Evolutionary conservation across 768 basidiomycete genomes (phyloP).

Genomic region (Kwoniella europaea): DNA sequence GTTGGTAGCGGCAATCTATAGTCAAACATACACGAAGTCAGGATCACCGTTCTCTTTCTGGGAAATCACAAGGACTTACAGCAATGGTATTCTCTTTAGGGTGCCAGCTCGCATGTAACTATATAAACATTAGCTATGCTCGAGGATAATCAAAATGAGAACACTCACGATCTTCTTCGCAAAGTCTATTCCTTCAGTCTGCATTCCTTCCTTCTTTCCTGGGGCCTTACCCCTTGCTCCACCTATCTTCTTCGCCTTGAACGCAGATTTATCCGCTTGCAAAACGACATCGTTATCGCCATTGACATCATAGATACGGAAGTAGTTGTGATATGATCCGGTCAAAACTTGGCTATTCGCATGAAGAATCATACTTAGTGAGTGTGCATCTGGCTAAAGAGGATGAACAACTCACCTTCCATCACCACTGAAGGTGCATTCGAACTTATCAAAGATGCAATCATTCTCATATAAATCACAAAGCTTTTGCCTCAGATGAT

Average conservation of each 20-base stretch:
- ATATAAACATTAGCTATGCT: slow-evolving; percentile 60
- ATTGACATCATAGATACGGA: slow-evolving; percentile 93
- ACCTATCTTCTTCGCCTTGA: slow-evolving; percentile 99
- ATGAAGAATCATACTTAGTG: too few relatives aligned
- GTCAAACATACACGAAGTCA: slow-evolving; percentile 11
- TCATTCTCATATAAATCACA: slow-evolving; percentile 99
- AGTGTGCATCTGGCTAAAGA: background rate
- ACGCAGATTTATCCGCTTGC: slow-evolving; percentile 98
- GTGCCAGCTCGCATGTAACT: slow-evolving; percentile 75
- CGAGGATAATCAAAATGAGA: background rate
- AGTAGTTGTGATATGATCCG: slow-evolving; percentile 99
- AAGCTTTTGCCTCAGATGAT: slow-evolving; percentile 93
- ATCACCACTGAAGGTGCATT: slow-evolving; percentile 96
- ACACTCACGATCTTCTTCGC: slow-evolving; percentile 58
- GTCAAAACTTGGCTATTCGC: slow-evolving; percentile 83
- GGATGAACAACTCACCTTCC: slow-evolving; percentile 72
- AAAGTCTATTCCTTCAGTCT: slow-evolving; percentile 82
- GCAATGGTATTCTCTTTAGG: slow-evolving; percentile 98
- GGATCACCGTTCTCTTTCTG: slow-evolving; percentile 10
- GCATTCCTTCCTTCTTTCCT: slow-evolving; percentile 71
- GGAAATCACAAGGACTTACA: slow-evolving; percentile 62
- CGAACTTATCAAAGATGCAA: slow-evolving; percentile 99
- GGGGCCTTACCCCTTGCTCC: slow-evolving; percentile 69
- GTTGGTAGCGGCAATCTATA: slow-evolving; percentile 93
- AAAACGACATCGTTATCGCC: slow-evolving; percentile 87